Evolutionary conservation across 306 rosid genomes (phyloP).

Genomic region (Neltuma alba): DNA sequence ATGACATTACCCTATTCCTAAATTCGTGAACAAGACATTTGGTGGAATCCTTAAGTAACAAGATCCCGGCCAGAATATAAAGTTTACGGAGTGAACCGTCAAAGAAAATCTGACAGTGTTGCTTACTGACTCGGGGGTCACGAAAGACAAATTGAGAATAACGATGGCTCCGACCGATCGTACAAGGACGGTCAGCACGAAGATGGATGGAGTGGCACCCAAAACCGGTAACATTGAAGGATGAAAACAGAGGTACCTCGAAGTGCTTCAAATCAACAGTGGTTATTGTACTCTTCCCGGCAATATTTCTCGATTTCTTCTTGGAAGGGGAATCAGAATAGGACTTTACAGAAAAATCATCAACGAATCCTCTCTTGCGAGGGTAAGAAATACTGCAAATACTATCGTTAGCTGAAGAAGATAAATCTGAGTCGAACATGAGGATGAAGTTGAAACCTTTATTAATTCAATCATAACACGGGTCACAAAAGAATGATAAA

Average conservation of each 20-base stretch:
- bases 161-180: constrained; percentile 54
- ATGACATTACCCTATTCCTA: constrained; percentile 35
- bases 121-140: constrained; percentile 66
- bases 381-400: background rate
- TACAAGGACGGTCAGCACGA: constrained; percentile 47
- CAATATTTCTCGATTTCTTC: constrained; percentile 10
- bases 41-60: constrained; percentile 10
- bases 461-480: background rate
- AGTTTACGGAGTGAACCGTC: constrained; percentile 56
- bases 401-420: constrained; percentile 3
- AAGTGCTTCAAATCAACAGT: constrained; percentile 46
- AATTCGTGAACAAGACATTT: constrained; percentile 39
- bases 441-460: background rate
- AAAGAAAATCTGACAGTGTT: constrained; percentile 65
- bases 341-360: background rate
- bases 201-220: constrained; percentile 42
- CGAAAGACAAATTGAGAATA: constrained; percentile 51
- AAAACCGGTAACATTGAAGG: constrained; percentile 32
- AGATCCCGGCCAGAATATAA: constrained; percentile 45
- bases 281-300: background rate
- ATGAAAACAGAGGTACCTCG: constrained; percentile 45
- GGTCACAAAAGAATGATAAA: background rate
- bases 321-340: background rate
- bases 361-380: constrained; percentile 31
- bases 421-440: constrained; percentile 24